These are phyloP conservation scores for Ascochyta viciae-villosae DNA, from an alignment of 2,329 filamentous ascomycete genomes.

Conservation along the genomic window DNA sequence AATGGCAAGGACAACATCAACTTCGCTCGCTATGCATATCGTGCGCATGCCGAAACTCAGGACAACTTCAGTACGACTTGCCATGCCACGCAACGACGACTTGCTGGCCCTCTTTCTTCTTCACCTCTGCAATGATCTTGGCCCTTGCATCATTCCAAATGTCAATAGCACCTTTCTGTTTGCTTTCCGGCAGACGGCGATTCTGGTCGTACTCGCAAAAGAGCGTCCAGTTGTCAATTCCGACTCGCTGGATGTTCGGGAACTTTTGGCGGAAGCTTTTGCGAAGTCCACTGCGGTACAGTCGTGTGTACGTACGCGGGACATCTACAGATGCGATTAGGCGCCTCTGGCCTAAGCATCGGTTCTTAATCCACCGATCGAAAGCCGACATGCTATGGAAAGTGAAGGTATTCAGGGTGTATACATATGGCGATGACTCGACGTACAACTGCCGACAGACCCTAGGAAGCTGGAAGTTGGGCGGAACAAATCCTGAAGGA, in stretches of 20 bases:
- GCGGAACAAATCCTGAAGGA: not conserved
- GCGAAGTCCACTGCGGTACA: conserved; percentile 16
- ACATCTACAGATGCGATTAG: conserved; percentile 20
- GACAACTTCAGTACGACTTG: no score
- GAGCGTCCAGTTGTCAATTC: conserved; percentile 10
- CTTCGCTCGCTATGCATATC: not conserved
- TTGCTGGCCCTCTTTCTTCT: not conserved
- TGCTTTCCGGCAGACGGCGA: not conserved
- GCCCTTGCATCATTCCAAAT: not conserved
- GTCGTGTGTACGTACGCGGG: conserved; percentile 11
- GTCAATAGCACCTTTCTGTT: not conserved
- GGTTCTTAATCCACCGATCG: conserved; percentile 20
- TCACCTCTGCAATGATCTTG: not conserved
- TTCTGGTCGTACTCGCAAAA: conserved; percentile 1
- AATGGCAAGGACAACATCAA: no score
- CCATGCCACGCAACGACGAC: no score
- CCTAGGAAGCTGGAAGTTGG: conserved; percentile 5
- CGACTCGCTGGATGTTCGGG: conserved; percentile 17
- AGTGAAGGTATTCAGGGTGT: conserved; percentile 5
- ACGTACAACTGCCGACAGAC: conserved; percentile 20
- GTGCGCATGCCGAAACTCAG: not conserved
- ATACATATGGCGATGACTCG: conserved; percentile 11
- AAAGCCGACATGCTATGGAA: conserved; percentile 1
- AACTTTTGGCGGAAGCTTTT: conserved; percentile 15
- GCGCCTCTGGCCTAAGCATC: conserved; percentile 12